Conservation (phyloP, 1,284 basidiomycete genomes). For the Malassezia restricta region DNA sequence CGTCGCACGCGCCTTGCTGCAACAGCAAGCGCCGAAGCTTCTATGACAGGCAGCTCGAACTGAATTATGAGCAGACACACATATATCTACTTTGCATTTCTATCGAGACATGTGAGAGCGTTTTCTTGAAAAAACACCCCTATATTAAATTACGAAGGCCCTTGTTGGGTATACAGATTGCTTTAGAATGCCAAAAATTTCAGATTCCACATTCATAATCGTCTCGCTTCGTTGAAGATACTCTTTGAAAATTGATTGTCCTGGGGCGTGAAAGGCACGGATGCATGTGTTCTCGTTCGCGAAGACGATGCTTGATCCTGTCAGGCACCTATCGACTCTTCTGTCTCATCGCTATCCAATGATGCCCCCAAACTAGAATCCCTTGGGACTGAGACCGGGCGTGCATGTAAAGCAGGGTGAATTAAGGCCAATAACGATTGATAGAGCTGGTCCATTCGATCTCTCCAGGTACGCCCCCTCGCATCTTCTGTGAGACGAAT, state of each 20-base stretch:
- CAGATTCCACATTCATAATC: no score
- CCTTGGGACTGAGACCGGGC: not conserved
- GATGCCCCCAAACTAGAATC: not conserved
- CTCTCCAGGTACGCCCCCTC: not conserved
- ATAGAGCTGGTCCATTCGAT: not conserved
- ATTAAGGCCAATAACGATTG: not conserved
- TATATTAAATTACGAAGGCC: no score
- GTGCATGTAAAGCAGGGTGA: not conserved
- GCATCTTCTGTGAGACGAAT: not conserved
- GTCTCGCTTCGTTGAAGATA: not conserved
- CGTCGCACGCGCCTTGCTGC: constrained; percentile 40
- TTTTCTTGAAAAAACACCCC: no score
- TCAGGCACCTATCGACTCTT: not conserved
- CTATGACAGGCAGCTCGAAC: constrained; percentile 17
- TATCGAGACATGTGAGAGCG: no score
- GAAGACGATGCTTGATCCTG: not conserved
- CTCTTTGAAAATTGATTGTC: not conserved
- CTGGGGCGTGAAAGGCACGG: not conserved
- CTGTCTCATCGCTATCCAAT: not conserved
- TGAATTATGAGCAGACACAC: not conserved
- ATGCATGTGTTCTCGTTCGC: not conserved
- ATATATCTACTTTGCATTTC: not conserved
- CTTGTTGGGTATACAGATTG: no score
- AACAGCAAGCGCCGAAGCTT: constrained; percentile 40
- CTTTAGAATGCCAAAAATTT: no score